Conservation (phyloP, 345 rosid species). For the Populus deltoides region DNA sequence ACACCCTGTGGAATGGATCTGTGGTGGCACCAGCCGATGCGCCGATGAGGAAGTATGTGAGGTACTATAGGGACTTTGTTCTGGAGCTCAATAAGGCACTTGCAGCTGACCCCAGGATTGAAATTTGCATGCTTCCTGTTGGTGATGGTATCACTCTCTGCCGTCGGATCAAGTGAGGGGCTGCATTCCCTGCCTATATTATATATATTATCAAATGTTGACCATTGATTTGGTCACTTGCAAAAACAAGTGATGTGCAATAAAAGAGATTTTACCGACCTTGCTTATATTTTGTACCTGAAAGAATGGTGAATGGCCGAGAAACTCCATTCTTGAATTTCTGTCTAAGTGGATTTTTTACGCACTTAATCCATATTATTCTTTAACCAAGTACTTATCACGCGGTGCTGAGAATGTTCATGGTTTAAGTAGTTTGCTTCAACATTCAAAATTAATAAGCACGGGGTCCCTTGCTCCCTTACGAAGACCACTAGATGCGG, state of each 20-base stretch:
- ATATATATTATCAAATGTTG: not conserved
- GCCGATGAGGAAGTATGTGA: constrained; percentile 77
- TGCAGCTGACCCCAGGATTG: constrained; percentile 92
- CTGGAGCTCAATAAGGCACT: constrained; percentile 94
- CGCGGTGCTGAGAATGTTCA: not conserved
- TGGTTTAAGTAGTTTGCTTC: not conserved
- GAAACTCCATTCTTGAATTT: constrained; percentile 2
- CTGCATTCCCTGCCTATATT: not conserved
- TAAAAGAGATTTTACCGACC: too few relatives aligned
- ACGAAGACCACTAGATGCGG: too few relatives aligned
- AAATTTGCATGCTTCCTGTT: constrained; percentile 92
- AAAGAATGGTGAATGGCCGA: not conserved
- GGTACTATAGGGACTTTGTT: constrained; percentile 85
- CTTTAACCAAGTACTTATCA: not conserved
- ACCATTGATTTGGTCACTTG: not conserved
- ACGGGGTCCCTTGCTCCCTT: too few relatives aligned
- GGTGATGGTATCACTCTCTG: constrained; percentile 97
- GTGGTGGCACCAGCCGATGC: constrained; percentile 87
- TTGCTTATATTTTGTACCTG: not conserved
- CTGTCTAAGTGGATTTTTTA: not conserved
- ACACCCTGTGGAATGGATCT: constrained; percentile 96
- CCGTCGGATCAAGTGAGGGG: constrained; percentile 61
- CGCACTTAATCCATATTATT: not conserved
- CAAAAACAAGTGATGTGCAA: not conserved
- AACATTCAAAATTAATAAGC: too few relatives aligned